These are phyloP conservation scores for Rhododendron vialii DNA, from an alignment of 148 eudicot genomes.

Conservation along the genomic window DNA sequence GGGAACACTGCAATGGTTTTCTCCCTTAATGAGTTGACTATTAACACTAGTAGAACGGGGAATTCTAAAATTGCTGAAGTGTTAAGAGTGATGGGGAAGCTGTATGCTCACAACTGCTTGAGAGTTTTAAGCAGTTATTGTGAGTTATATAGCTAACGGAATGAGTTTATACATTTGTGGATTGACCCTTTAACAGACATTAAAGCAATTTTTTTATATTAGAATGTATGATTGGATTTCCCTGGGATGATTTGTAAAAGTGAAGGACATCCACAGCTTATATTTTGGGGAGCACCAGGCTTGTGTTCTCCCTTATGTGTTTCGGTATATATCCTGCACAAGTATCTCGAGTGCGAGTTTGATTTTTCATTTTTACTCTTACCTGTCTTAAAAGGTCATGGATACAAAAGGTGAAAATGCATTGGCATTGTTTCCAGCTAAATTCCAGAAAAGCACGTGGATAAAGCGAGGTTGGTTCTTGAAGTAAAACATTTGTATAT, in stretches of 20 bases:
- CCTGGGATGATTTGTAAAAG: background rate
- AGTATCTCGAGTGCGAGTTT: background rate
- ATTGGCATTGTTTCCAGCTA: slow-evolving; percentile 83
- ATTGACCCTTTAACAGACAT: too few relatives aligned
- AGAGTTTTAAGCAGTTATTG: background rate
- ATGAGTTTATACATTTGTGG: background rate
- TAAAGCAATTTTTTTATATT: background rate
- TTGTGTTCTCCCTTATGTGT: background rate
- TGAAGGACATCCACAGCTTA: background rate
- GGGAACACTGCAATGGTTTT: background rate
- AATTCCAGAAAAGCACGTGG: slow-evolving; percentile 97
- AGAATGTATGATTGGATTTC: background rate
- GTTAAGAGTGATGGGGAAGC: background rate
- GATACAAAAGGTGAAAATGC: slow-evolving; percentile 65
- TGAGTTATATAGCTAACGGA: background rate
- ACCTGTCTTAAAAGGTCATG: slow-evolving; percentile 45
- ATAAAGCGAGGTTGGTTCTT: slow-evolving; percentile 61
- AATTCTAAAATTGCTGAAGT: too few relatives aligned
- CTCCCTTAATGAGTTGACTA: background rate
- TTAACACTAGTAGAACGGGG: background rate
- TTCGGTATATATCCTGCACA: background rate
- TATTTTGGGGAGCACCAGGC: background rate
- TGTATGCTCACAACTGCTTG: background rate
- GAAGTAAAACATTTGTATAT: background rate
- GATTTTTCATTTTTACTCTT: background rate